Evolutionary conservation across 805 yeast genomes (phyloP), one percentile per base, ranked within the genome.

Genomic region (Kurtzmaniella cleridarum): DNA sequence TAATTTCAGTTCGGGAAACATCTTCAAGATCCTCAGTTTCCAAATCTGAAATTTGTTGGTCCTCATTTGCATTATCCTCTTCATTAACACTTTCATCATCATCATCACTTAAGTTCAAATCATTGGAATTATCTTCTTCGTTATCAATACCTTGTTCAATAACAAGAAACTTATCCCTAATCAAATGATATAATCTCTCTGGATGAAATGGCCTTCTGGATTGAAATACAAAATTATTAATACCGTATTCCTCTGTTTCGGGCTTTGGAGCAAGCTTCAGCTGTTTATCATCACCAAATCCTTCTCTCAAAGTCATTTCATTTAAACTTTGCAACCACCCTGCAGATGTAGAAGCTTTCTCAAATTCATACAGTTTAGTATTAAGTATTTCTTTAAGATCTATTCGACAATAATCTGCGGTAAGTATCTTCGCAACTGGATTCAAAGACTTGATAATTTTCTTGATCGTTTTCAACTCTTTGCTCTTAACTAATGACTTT

Each of bases 121-220:
- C 38, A 17, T 32, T 41, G 6, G 32, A 26, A 14, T 34, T 39
- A 30, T 46, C 43, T 51, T 56, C 41, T 43, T 45, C 32, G 48
- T 40, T 36, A 53, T 51, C 20, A 2, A 38, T 47, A 3, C 51
- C 24, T 29, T 45, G 46, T 29, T 56, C 59, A 13, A 56, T 50
- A 12, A 54, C 45, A 14, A 54, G 32, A 41, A 69, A 70, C 47
- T 67, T 66, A 34, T 64, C 64, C 28, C 54, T 50, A 3, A 71
- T 41, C 29, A 61, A 39, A 12, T 60, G 49, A 36, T 66, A 62
- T 5, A 70, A 48, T 34, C 73, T 56, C 41, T 60, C 64, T 9
- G 75, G 76, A 45, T 71, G 75, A 46, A 71, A 71, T 16, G 76
- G 75, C 32, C 53, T 59, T 35, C 71, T 53, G 2, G 71, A 54